Percentiles rank a stretch among this genome's conserved stretches.
Evolutionary conservation across 1,139 yeast species (phyloP).

Genomic region (Debaryomyces singareniensis): DNA sequence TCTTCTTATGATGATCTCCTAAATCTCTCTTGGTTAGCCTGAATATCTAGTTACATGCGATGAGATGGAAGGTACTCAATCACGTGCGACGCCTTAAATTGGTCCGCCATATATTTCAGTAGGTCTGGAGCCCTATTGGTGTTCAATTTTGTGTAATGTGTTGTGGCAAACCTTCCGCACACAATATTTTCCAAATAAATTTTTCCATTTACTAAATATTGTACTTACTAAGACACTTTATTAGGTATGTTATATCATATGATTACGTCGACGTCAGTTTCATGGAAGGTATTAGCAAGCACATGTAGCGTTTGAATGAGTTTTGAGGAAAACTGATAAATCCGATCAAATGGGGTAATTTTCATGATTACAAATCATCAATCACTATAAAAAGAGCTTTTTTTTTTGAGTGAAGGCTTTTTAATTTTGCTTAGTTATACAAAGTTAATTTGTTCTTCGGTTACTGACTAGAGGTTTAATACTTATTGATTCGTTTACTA

Average conservation of each 20-base stretch:
- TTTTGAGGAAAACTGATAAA: neutral
- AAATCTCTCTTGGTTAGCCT: neutral
- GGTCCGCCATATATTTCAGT: neutral
- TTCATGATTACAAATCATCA: neutral
- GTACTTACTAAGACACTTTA: neutral
- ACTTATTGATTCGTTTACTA: no score
- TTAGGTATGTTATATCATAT: neutral
- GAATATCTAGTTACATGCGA: neutral
- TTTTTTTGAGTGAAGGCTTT: no score
- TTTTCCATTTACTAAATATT: neutral
- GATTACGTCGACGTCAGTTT: neutral
- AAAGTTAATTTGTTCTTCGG: no score
- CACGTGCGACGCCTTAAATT: neutral
- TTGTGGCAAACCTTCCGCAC: neutral
- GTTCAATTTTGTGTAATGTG: neutral
- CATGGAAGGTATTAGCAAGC: neutral
- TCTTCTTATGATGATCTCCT: slow-evolving; percentile 7
- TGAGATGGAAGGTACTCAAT: neutral
- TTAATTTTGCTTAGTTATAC: no score
- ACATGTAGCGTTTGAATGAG: no score
- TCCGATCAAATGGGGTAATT: neutral
- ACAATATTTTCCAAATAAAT: neutral
- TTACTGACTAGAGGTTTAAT: no score
- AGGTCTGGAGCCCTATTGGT: neutral
- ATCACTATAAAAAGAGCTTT: no score